These are phyloP conservation scores for Tricholomella constricta DNA, from an alignment of 768 basidiomycete species.

Conservation along the genomic window DNA sequence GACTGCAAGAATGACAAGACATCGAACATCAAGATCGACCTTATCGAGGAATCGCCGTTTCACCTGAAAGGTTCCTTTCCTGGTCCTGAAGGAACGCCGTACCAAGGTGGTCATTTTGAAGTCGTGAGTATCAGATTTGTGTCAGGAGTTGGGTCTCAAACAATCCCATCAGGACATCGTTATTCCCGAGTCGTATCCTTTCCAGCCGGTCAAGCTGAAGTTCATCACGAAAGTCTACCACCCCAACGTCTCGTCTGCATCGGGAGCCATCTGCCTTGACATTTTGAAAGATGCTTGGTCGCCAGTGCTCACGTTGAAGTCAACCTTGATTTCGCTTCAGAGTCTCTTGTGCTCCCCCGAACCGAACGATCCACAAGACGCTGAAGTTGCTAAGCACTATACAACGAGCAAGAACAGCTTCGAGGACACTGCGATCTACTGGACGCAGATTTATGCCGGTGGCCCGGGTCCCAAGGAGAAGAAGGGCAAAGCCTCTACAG, in stretches of 20 bases:
- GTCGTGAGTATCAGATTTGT: constrained; percentile 60
- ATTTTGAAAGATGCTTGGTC: constrained; percentile 91
- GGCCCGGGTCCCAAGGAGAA: constrained; percentile 56
- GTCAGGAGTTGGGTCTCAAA: not conserved
- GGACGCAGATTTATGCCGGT: constrained; percentile 92
- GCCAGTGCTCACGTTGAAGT: constrained; percentile 93
- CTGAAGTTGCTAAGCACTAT: constrained; percentile 97
- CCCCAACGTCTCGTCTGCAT: constrained; percentile 92
- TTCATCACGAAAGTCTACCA: constrained; percentile 97
- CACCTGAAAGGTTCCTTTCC: constrained; percentile 91
- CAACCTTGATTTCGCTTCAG: constrained; percentile 93
- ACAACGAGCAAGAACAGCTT: constrained; percentile 86
- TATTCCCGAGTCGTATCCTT: constrained; percentile 89
- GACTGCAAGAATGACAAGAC: constrained; percentile 96
- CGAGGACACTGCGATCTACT: constrained; percentile 90
- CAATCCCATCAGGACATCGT: constrained; percentile 71
- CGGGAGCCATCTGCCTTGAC: constrained; percentile 94
- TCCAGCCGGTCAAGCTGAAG: constrained; percentile 97
- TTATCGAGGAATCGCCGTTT: constrained; percentile 87
- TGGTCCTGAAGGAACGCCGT: constrained; percentile 92
- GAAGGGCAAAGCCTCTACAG: constrained; percentile 41
- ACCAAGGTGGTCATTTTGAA: constrained; percentile 88
- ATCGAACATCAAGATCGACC: constrained; percentile 82
- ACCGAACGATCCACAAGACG: constrained; percentile 96
- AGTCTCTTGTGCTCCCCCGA: constrained; percentile 92